Base-by-base conservation (phyloP, 108 stramenopile species). In the Asterionellopsis glacialis region DNA sequence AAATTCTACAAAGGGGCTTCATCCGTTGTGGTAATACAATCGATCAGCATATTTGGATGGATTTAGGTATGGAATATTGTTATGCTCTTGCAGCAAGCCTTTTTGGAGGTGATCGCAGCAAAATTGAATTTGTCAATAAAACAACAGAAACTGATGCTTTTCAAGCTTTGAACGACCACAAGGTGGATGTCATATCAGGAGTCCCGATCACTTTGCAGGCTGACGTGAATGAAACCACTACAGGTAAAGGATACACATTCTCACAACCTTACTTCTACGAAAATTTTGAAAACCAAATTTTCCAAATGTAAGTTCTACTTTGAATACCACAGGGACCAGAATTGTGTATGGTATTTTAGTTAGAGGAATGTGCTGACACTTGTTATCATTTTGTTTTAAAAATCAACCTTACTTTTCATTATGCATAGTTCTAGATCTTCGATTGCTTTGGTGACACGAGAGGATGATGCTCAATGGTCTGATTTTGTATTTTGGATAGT, bases 141-240 rank as follows among this genome's bases (percentile, higher is more conserved):
- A 64, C 81, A n/a, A 26, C 60, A 3, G 61, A 71, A 7, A 38
- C 54, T 16, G 61, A 68, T 14, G 62, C 55, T 9, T 62, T 76
- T 22, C 11, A 19, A 4, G 80, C 76, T n/a, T 58, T 81, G 21
- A 54, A 19, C 18, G 47, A 65, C 24, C 59, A 53, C 18, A 28
- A 45, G 19, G 68, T 85, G 16, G 84, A 85, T 69, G 68, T 81
- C 19, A 59, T 85, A 54, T 33, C 73, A 23, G 65, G 84, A 19
- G 40, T 42, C 19, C 61, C 65, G 1, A 69, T 74, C 13, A 76
- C 57, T 11, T 22, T 69, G 11, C 42, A 38, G 1, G 54, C 63
- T n/a, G 76, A 85, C 61, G 68, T 80, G 39, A 57, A 26, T 0
- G 67, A 71, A 41, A 42, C 58, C 9, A 41, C 33, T 23, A 54